phyloP scores from a whole-genome alignment of 192 early-diverging fungal species.

The Coemansia reversa region DNA sequence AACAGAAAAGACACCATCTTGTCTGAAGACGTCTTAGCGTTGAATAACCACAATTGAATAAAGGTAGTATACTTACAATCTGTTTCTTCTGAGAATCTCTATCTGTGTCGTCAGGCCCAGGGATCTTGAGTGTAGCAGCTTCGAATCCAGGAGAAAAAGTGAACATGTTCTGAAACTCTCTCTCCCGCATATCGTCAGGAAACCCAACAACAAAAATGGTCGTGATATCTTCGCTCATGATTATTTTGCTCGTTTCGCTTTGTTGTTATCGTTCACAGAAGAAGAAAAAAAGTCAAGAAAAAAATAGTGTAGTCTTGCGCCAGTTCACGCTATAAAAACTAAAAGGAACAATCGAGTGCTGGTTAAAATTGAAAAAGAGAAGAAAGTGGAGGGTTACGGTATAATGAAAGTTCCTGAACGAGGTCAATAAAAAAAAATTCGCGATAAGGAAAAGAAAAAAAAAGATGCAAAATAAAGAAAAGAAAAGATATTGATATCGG shows the following conservation, averaged over 20 bases:
- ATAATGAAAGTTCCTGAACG: slow-evolving; percentile 3
- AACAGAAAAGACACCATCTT: too few species aligned
- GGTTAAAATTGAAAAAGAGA: background rate
- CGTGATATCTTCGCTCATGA: slow-evolving; percentile 82
- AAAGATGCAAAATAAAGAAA: slow-evolving; percentile 8
- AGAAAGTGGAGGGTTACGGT: background rate
- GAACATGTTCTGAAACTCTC: slow-evolving; percentile 99
- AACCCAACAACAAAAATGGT: slow-evolving; percentile 99
- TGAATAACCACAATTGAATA: background rate
- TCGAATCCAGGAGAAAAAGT: slow-evolving; percentile 97
- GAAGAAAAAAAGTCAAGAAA: background rate
- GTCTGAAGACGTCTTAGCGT: background rate
- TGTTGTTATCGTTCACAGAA: too few species aligned
- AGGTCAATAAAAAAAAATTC: background rate
- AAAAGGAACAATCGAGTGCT: background rate
- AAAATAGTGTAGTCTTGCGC: background rate
- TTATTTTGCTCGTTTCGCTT: too few species aligned
- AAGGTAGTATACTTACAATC: slow-evolving; percentile 67
- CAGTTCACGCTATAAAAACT: slow-evolving; percentile 7
- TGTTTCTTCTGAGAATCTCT: slow-evolving; percentile 73
- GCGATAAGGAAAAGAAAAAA: too few species aligned
- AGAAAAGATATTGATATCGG: slow-evolving; percentile 10
- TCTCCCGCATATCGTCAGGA: slow-evolving; percentile 97
- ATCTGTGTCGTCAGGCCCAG: slow-evolving; percentile 60
- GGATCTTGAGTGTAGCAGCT: slow-evolving; percentile 93